Percentiles rank a stretch among this genome's conserved stretches.
Evolutionary conservation across 495 filamentous ascomycete species (phyloP).

Genomic region (Lasiosphaeriaceae sp.): DNA sequence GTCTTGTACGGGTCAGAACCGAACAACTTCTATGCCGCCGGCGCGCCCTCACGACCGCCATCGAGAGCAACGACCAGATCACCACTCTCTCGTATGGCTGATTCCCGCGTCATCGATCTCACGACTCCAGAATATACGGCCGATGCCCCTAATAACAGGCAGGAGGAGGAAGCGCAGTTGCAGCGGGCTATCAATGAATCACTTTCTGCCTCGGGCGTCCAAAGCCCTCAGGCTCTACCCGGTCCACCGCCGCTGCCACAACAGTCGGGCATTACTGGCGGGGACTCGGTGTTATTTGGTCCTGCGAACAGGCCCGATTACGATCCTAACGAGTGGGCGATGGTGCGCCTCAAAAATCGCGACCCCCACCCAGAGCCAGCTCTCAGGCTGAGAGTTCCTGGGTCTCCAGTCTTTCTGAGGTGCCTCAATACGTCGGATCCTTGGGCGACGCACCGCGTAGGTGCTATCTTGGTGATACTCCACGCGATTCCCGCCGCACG

Average conservation of each 20-base stretch:
- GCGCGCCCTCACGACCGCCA: constrained; percentile 66
- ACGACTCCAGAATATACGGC: constrained; percentile 20
- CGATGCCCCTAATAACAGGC: constrained; percentile 11
- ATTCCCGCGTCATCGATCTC: constrained; percentile 37
- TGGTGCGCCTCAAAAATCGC: constrained; percentile 47
- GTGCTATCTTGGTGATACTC: constrained; percentile 71
- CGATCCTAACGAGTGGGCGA: constrained; percentile 69
- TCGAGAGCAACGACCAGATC: constrained; percentile 57
- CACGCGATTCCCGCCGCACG: constrained; percentile 78
- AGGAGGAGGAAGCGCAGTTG: constrained; percentile 37
- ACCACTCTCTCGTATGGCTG: too few relatives aligned
- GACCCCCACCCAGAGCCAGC: constrained; percentile 29
- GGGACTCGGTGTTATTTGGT: constrained; percentile 51
- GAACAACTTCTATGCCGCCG: constrained; percentile 25
- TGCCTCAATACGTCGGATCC: constrained; percentile 40
- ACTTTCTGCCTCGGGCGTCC: constrained; percentile 11
- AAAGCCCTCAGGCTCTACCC: constrained; percentile 28
- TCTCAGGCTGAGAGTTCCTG: constrained; percentile 55
- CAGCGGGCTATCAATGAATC: constrained; percentile 32
- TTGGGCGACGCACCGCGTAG: constrained; percentile 49
- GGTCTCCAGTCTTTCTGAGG: constrained; percentile 69
- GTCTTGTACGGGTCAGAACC: constrained; percentile 39
- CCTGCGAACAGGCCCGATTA: constrained; percentile 72
- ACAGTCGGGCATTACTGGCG: constrained; percentile 40
- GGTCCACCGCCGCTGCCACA: constrained; percentile 34